Evolutionary conservation across 192 early-diverging fungal species (phyloP), one percentile per base, ranked within the genome.

Genomic region (Chytriomyces hyalinus): DNA sequence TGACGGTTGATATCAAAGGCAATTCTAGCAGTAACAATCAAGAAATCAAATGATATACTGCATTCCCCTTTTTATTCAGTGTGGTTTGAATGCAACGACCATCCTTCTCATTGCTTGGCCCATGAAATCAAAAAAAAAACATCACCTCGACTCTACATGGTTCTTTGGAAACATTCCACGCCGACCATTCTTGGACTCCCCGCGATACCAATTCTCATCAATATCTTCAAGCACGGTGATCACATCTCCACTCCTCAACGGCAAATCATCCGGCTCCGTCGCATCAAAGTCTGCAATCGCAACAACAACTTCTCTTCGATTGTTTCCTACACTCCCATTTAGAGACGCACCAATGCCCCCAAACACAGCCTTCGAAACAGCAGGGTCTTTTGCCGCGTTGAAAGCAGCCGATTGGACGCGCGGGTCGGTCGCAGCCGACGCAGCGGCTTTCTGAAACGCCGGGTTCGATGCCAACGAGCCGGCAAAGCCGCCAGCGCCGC

Each of bases 161-260:
- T 70, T 76, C 43, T 76, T 76, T 49, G 75, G 75, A 49, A 69
- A 70, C 15, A 76, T 76, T 8, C 75, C 75, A 8, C 13, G 26
- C 2, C 15, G 13, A 10, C 67, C 67, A 11, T 44, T 44, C 28
- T n/a, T 47, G 9, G 20, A 28, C 2, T 28, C 15, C 0, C 75
- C 67, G 8, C 67, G 65, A 47, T 76, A 76, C 75, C 75, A 73
- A 26, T 73, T 73, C 45, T 61, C 71, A 45, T 73, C 71, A 63
- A 73, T 63, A 43, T 73, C 71, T 13, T 76, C 67, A 15, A 70
- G 45, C 26, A 76, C 75, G 9, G 75, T 76, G 17, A 76, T 70
- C 24, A 76, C 8, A 53, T 76, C 75, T 11, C 75, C 75, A 9
- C 24, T 36, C 26, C 57, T 22, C 6, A 76, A 9, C 8, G 44